phyloP scores from a whole-genome alignment of 1,284 basidiomycete genomes.

The Sanguinoderma infundibulare region DNA sequence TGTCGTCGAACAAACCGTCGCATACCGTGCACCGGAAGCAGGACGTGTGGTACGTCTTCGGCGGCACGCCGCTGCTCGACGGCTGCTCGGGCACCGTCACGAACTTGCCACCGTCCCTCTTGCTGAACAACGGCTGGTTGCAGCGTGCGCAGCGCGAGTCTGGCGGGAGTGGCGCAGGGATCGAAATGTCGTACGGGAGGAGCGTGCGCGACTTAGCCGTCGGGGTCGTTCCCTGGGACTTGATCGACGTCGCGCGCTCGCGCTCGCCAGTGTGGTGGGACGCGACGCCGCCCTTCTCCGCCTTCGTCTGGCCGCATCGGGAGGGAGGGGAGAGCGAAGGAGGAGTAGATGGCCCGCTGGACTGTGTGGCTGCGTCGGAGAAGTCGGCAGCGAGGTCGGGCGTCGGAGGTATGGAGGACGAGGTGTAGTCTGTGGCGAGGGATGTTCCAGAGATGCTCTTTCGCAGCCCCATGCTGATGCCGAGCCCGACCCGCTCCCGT shows the following conservation, averaged over 20 bases:
- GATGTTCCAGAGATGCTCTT: slow-evolving; percentile 28
- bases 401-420: slow-evolving; percentile 48
- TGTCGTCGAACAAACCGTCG: slow-evolving; percentile 63
- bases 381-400: slow-evolving; percentile 67
- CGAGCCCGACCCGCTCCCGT: slow-evolving; percentile 18
- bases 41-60: slow-evolving; percentile 67
- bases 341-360: slow-evolving; percentile 61
- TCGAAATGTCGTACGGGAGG: slow-evolving; percentile 22
- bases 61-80: slow-evolving; percentile 43
- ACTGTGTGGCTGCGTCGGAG: slow-evolving; percentile 60
- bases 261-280: slow-evolving; percentile 8
- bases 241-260: background rate
- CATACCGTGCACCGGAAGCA: slow-evolving; percentile 79
- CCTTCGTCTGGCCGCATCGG: slow-evolving; percentile 14
- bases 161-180: slow-evolving; percentile 30
- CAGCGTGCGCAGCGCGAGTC: slow-evolving; percentile 58
- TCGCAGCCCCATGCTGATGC: slow-evolving; percentile 15
- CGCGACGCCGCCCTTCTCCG: slow-evolving; percentile 5
- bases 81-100: slow-evolving; percentile 68
- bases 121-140: slow-evolving; percentile 56
- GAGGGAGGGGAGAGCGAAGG: slow-evolving; percentile 43
- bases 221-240: slow-evolving; percentile 23
- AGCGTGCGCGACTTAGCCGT: slow-evolving; percentile 30
- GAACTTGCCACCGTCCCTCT: slow-evolving; percentile 58
- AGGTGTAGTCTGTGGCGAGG: slow-evolving; percentile 29